These are phyloP conservation scores for Pleurotus eryngii DNA, from an alignment of 768 basidiomycete species.

Conservation along the genomic window DNA sequence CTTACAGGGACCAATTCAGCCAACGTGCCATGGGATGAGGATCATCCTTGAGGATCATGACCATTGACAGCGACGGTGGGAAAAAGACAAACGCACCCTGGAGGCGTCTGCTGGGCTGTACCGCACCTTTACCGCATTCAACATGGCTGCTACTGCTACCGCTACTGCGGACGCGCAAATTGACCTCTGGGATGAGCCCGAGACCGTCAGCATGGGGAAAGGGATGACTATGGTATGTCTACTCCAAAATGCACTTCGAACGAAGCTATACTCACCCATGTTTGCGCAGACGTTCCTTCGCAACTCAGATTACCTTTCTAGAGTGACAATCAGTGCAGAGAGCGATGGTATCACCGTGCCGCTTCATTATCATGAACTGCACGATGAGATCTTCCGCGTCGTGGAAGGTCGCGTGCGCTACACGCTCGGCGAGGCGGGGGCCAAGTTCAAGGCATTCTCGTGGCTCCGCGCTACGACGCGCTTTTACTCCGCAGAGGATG, in stretches of 20 bases:
- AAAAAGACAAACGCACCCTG: neutral
- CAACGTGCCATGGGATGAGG: too few species aligned
- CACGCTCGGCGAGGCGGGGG: neutral
- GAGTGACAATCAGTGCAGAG: neutral
- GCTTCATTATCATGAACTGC: neutral
- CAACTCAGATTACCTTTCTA: neutral
- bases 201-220: neutral
- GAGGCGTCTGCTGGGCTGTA: neutral
- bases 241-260: too few species aligned
- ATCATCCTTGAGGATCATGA: too few species aligned
- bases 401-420: constrained; percentile 3
- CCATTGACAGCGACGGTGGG: too few species aligned
- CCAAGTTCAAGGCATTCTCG: constrained; percentile 2
- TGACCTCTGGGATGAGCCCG: constrained; percentile 5
- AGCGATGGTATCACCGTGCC: neutral
- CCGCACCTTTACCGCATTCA: neutral
- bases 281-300: constrained; percentile 2
- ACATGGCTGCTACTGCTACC: neutral
- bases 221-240: constrained; percentile 1
- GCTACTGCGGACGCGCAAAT: neutral
- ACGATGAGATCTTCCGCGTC: constrained; percentile 3
- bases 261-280: too few species aligned
- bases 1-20: too few species aligned
- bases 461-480: neutral
- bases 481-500: neutral